These are phyloP conservation scores for Plasmodium cynomolgi DNA, from an alignment of 169 alveolate species.

Conservation along the genomic window DNA sequence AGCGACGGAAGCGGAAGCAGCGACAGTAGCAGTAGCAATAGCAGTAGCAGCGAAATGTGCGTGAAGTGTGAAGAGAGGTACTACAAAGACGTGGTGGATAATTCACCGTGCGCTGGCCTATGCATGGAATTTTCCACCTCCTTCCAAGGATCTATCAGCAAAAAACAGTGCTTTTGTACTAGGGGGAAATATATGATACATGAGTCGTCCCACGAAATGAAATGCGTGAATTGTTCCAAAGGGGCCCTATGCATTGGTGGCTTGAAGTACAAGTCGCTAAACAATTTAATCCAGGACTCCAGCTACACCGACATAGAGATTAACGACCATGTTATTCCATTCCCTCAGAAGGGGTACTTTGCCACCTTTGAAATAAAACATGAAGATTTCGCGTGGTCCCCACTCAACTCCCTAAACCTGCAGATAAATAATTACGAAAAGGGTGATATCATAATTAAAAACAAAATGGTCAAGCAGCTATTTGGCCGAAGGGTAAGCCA, in stretches of 20 bases:
- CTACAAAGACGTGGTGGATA: slow-evolving; percentile 86
- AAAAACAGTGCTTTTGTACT: slow-evolving; percentile 85
- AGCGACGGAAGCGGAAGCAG: slow-evolving; percentile 38
- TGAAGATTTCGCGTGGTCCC: slow-evolving; percentile 58
- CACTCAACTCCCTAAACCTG: slow-evolving; percentile 33
- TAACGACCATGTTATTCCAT: slow-evolving; percentile 66
- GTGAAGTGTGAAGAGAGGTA: slow-evolving; percentile 82
- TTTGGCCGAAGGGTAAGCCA: slow-evolving; percentile 9
- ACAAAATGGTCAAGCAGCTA: background rate
- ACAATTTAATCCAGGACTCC: slow-evolving; percentile 69
- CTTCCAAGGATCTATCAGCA: slow-evolving; percentile 82
- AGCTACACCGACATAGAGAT: slow-evolving; percentile 61
- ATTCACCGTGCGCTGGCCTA: slow-evolving; percentile 84
- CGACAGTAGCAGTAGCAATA: too few relatives aligned
- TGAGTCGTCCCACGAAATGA: slow-evolving; percentile 64
- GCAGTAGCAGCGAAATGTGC: slow-evolving; percentile 57
- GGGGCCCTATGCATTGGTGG: slow-evolving; percentile 88
- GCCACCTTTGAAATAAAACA: slow-evolving; percentile 63
- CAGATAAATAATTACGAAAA: slow-evolving; percentile 59
- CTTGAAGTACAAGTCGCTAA: slow-evolving; percentile 69
- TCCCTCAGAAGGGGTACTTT: slow-evolving; percentile 70
- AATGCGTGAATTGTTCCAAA: slow-evolving; percentile 79
- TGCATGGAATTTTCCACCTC: slow-evolving; percentile 86
- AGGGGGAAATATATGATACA: slow-evolving; percentile 81
- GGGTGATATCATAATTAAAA: slow-evolving; percentile 6